phyloP scores from a whole-genome alignment of 192 early-diverging fungal genomes.

The Backusella sp. region DNA sequence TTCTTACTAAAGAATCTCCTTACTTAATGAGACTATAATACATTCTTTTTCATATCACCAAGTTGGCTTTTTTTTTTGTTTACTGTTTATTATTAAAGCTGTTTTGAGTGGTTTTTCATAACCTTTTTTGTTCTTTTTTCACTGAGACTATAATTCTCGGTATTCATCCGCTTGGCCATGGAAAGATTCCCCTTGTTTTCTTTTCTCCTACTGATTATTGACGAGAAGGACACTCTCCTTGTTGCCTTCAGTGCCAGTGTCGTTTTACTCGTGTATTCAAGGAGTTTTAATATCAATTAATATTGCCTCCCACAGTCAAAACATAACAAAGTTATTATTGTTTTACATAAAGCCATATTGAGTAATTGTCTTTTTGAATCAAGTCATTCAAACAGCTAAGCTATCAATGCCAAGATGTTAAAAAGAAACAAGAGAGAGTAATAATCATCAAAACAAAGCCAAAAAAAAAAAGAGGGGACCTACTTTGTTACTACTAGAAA shows the following conservation, averaged over 20 bases:
- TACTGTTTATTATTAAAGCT: not conserved
- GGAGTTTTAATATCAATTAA: constrained; percentile 4
- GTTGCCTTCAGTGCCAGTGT: not conserved
- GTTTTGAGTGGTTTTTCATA: too few species aligned
- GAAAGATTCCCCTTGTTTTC: not conserved
- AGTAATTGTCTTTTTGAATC: not conserved
- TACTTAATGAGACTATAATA: not conserved
- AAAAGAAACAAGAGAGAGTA: not conserved
- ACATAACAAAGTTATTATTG: not conserved
- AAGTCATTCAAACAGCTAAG: not conserved
- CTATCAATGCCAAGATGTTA: not conserved
- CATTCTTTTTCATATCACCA: not conserved
- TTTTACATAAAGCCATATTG: not conserved
- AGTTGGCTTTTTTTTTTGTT: not conserved
- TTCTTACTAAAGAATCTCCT: not conserved
- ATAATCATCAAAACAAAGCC: not conserved
- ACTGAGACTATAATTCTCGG: not conserved
- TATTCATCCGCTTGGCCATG: not conserved
- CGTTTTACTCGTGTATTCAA: not conserved
- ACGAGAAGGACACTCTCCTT: not conserved
- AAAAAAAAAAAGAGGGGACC: not conserved
- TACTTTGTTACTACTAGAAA: not conserved
- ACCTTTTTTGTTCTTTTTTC: not conserved
- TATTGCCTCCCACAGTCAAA: not conserved
- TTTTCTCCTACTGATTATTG: constrained; percentile 1